Base-by-base conservation (phyloP, 768 basidiomycete genomes). In the Rhizopogon vulgaris region DNA sequence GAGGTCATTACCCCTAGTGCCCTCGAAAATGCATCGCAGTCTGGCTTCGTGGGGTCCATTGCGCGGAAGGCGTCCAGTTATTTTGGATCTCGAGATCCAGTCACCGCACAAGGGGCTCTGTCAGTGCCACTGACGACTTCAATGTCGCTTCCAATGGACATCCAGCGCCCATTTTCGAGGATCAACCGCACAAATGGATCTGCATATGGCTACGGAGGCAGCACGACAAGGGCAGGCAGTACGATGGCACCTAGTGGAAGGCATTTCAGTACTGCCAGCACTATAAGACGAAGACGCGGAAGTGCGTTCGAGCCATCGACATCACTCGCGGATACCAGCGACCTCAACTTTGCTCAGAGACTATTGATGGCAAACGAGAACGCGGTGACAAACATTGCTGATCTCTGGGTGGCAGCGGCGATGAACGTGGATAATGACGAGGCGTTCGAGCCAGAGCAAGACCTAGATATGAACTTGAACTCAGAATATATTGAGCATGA, bases 321-420 rank as follows among this genome's bases (percentile, higher is more conserved):
- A 40, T 74, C 78, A 22, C 63, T 71, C 22, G 65, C 63, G 38
- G 72, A 71, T 7, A 72, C 72, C 0, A 59, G 73, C 32, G 86
- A 87, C 57, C 76, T 92, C 47, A 92, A 90, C 60, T 92, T 97
- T 58, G 87, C 94, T 0, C 90, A 95, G 64, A 78, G 91, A 53
- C 63, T 95, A 22, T 71, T 95, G 40, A 83, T 94, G 73, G 95
- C 95, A 17, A 96, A 96, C 68, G 94, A 96, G 69, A 89, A 92
- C 59, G 87, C 91, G 11, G 93, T 94, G 4, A 94, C 91, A 52
- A 92, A 87, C 58, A 90, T 99, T 62, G 90, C 93, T 22, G 95
- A 97, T 69, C 73, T 99, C 18, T 99, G 96, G 96, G 91, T 98
- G 48, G 92, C 93, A 4, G 89, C 94, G 17, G 96, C 95, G 6